Conservation (phyloP, 768 basidiomycete species). For the Holtermanniella nyarrowii region DNA sequence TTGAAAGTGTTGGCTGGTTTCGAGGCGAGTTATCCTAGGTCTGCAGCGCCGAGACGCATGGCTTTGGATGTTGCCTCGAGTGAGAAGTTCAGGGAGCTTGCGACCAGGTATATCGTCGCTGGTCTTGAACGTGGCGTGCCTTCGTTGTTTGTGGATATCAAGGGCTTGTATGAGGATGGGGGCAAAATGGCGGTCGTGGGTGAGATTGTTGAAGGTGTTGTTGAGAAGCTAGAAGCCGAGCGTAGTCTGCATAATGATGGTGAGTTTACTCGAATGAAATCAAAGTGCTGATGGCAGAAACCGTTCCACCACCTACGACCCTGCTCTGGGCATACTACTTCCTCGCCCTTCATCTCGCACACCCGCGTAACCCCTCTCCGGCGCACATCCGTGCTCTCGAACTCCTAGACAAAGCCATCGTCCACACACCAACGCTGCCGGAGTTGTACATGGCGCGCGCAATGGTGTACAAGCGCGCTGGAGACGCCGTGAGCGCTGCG, state of each 20-base stretch:
- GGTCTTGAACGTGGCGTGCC: conserved; percentile 78
- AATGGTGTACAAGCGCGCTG: conserved; percentile 73
- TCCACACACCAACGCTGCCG: conserved; percentile 86
- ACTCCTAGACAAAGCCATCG: conserved; percentile 56
- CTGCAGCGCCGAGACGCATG: conserved; percentile 62
- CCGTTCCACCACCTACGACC: conserved; percentile 58
- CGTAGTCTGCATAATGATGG: conserved; percentile 19
- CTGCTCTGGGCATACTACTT: conserved; percentile 94
- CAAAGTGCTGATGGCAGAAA: no score
- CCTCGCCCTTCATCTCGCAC: conserved; percentile 64
- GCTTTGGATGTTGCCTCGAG: conserved; percentile 58
- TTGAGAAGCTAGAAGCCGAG: conserved; percentile 32
- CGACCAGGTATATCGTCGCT: conserved; percentile 56
- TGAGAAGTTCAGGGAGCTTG: conserved; percentile 57
- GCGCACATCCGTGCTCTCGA: conserved; percentile 31
- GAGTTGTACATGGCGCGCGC: conserved; percentile 76
- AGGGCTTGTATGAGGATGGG: conserved; percentile 61
- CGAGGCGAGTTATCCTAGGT: conserved; percentile 53
- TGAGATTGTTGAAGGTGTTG: conserved; percentile 54
- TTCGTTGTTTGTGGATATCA: conserved; percentile 84
- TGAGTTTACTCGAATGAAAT: conserved; percentile 8
- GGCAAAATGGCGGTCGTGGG: conserved; percentile 61
- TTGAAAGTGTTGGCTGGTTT: conserved; percentile 55
- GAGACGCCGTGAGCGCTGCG: conserved; percentile 68
- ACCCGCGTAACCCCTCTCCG: conserved; percentile 38